Conservation (phyloP, 1,284 basidiomycete species). For the Ganoderma lucidum region DNA sequence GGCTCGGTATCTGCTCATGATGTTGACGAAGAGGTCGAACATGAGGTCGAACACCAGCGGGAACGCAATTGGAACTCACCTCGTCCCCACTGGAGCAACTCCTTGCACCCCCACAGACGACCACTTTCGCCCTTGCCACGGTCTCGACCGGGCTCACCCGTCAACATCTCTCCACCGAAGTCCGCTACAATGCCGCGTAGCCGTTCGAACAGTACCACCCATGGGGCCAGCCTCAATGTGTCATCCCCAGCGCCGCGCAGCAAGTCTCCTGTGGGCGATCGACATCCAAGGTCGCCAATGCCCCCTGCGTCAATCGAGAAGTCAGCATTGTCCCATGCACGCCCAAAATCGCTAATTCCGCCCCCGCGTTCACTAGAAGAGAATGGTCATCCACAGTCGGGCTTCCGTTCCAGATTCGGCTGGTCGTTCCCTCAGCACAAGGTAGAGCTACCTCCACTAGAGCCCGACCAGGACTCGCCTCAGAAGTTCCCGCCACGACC, state of each 20-base stretch:
- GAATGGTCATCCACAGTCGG: conserved; percentile 28
- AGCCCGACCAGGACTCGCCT: conserved; percentile 46
- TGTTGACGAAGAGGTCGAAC: conserved; percentile 38
- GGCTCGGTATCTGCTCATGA: conserved; percentile 32
- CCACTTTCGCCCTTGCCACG: conserved; percentile 29
- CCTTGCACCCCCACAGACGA: conserved; percentile 20
- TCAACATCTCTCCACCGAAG: conserved; percentile 24
- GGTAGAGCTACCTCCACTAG: conserved; percentile 47
- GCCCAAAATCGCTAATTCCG: conserved; percentile 23
- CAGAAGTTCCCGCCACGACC: conserved; percentile 39
- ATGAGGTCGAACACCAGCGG: conserved; percentile 50
- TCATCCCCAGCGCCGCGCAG: conserved; percentile 14
- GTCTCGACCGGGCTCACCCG: conserved; percentile 33
- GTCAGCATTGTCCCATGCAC: conserved; percentile 18
- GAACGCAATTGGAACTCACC: conserved; percentile 70
- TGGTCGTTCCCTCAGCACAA: conserved; percentile 50
- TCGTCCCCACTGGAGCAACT: conserved; percentile 52
- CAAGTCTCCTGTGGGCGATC: conserved; percentile 24
- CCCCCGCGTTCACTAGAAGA: conserved; percentile 14
- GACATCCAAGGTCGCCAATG: conserved; percentile 33
- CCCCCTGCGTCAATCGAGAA: conserved; percentile 23
- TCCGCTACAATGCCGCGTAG: conserved; percentile 17
- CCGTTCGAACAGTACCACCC: conserved; percentile 20
- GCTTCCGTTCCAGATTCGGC: conserved; percentile 46
- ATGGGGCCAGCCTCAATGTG: conserved; percentile 11